These are phyloP conservation scores for Aspergillus awamori DNA, from an alignment of 2,329 filamentous ascomycete species.

Conservation along the genomic window DNA sequence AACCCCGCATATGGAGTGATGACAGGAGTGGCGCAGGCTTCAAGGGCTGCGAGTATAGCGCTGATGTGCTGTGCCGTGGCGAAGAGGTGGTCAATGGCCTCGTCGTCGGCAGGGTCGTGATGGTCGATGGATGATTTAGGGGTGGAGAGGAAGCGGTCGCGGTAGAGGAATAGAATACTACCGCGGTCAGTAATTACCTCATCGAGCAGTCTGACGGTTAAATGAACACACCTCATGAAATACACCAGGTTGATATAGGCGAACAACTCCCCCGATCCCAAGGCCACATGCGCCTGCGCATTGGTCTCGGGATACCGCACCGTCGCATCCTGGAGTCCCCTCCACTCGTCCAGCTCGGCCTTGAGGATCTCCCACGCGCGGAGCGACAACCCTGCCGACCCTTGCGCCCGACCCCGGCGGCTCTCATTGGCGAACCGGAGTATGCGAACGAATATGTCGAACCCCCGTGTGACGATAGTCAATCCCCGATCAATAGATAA, in stretches of 20 bases:
- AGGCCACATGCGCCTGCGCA: slow-evolving; percentile 38
- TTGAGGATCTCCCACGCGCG: slow-evolving; percentile 35
- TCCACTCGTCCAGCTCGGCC: slow-evolving; percentile 40
- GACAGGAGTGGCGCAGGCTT: slow-evolving; percentile 35
- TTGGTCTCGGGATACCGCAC: slow-evolving; percentile 38
- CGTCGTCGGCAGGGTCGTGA: slow-evolving; percentile 23
- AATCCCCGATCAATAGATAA: slow-evolving; percentile 39
- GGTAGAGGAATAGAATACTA: slow-evolving; percentile 40
- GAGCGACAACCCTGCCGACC: slow-evolving; percentile 19
- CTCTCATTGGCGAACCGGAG: slow-evolving; percentile 42
- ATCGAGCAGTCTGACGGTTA: no score
- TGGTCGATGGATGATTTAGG: slow-evolving; percentile 29
- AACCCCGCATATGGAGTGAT: slow-evolving; percentile 44
- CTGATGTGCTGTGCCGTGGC: slow-evolving; percentile 38
- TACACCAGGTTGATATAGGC: slow-evolving; percentile 43
- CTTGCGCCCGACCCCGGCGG: slow-evolving; percentile 30
- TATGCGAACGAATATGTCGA: slow-evolving; percentile 43
- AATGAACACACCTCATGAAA: slow-evolving; percentile 36
- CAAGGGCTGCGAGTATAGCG: slow-evolving; percentile 33
- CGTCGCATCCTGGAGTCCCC: slow-evolving; percentile 37
- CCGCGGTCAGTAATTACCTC: no score
- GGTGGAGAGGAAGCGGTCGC: slow-evolving; percentile 38
- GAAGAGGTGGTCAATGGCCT: slow-evolving; percentile 37
- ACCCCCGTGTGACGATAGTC: slow-evolving; percentile 40
- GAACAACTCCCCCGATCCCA: slow-evolving; percentile 41